phyloP scores from a whole-genome alignment of 1,284 basidiomycete species.

The Apiotrichum sp. region DNA sequence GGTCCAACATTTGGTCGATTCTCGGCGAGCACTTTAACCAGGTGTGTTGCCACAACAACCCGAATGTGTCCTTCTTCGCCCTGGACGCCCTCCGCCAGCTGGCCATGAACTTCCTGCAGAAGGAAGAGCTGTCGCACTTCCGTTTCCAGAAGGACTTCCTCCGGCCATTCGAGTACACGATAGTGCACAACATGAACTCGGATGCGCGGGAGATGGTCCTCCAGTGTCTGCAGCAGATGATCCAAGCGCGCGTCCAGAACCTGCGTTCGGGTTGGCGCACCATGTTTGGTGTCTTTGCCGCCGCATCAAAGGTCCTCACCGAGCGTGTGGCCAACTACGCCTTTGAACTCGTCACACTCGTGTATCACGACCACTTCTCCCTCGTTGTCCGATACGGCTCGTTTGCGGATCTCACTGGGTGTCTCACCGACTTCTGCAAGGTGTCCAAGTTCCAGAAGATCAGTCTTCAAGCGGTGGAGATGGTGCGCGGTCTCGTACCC shows the following conservation, averaged over 20 bases:
- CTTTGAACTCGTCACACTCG: conserved; percentile 88
- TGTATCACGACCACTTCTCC: conserved; percentile 88
- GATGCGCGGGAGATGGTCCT: conserved; percentile 97
- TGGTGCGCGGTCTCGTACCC: conserved; percentile 86
- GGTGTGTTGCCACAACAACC: conserved; percentile 97
- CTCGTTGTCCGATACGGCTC: conserved; percentile 86
- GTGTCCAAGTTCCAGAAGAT: conserved; percentile 98
- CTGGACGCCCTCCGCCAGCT: conserved; percentile 96
- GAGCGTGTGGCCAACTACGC: conserved; percentile 91
- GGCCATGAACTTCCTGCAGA: conserved; percentile 97
- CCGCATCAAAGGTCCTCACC: conserved; percentile 90
- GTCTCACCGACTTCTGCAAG: conserved; percentile 99
- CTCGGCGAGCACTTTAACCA: conserved; percentile 99
- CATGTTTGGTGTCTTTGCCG: conserved; percentile 97
- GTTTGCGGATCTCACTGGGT: conserved; percentile 92
- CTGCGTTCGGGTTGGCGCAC: conserved; percentile 98
- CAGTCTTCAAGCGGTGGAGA: conserved; percentile 89
- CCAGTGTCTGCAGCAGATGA: conserved; percentile 98
- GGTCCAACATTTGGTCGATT: conserved; percentile 97
- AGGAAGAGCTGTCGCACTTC: conserved; percentile 96
- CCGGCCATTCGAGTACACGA: conserved; percentile 96
- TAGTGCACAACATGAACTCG: conserved; percentile 90
- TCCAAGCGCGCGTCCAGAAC: conserved; percentile 89
- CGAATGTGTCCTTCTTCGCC: conserved; percentile 93
- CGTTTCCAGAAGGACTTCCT: conserved; percentile 99